Evolutionary conservation across 2,329 filamentous ascomycete genomes (phyloP), one percentile per base, ranked within the genome.

Genomic region (Aspergillus ochraceus): DNA sequence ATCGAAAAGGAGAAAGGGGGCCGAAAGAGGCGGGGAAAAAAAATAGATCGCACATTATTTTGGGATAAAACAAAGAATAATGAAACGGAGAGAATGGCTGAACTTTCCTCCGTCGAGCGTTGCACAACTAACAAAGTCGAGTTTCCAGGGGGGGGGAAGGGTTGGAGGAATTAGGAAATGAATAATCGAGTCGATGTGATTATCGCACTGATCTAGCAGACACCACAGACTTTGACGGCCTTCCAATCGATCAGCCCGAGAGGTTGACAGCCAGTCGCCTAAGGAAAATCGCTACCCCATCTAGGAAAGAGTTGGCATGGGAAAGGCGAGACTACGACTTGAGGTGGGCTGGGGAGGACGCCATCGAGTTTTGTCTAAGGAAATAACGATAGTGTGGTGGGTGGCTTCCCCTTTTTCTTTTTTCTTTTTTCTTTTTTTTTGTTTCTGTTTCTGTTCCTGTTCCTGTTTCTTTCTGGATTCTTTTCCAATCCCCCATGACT

Each of bases 211-310:
- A 11, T 46, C 32, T 36, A 36, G 42, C 8, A 17, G 42, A 53
- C 20, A 53, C 17, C 30, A 6, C 20, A 11, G 4, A 39, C 12
- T 30, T 26, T 24, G 24, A 22, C 39, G 49, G 20, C 17, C 51
- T 52, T 54, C 54, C 58, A 53, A 54, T 60, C 49, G 45, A 53
- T 57, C 54, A 51, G 29, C 45, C 22, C 6, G 46, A 29, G 26
- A 29, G 26, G 26, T 29, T 47, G 26, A 55, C 17, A 30, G 30
- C 17, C 36, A 42, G n/a, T 49, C 19, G 32, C 49, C 36, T 24
- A 52, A 32, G 46, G 53, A 49, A 46, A 56, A 56, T 60, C 58
- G 14, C 58, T 60, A 47, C 58, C 49, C 12, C 24, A 51, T 51
- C 30, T 30, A 50, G 52, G 26, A 50, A 36, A 32, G 22, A 54